These are phyloP conservation scores for Marchantia paleacea DNA, from an alignment of 225 moss, liverwort and hornwort species.

Conservation along the genomic window DNA sequence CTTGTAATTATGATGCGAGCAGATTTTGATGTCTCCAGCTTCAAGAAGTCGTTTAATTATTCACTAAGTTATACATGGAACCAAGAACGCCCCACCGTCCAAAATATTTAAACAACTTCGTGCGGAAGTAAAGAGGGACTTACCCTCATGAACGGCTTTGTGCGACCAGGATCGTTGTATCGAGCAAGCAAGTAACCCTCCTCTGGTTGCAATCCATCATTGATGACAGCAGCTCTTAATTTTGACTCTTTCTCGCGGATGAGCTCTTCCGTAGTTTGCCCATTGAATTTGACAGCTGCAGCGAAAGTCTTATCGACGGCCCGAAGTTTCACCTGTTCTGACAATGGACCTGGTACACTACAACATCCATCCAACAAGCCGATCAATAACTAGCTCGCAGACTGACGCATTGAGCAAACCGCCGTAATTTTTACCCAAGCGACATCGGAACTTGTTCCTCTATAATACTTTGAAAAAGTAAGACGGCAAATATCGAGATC, in stretches of 20 bases:
- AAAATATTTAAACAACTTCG: neutral
- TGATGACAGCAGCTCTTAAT: constrained; percentile 50
- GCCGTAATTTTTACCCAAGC: too few relatives aligned
- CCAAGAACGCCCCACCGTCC: neutral
- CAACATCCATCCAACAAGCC: constrained; percentile 1
- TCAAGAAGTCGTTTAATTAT: neutral
- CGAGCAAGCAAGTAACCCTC: constrained; percentile 76
- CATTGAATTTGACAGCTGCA: constrained; percentile 80
- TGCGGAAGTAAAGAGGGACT: neutral
- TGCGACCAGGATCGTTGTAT: constrained; percentile 91
- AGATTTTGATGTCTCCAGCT: neutral
- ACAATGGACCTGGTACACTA: constrained; percentile 72
- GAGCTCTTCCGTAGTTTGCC: constrained; percentile 54
- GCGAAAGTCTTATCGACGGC: constrained; percentile 58
- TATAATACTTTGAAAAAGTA: too few relatives aligned
- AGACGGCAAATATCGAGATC: too few relatives aligned
- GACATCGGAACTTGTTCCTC: too few relatives aligned
- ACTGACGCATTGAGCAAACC: neutral
- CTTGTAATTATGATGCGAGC: too few relatives aligned
- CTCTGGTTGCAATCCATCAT: constrained; percentile 58
- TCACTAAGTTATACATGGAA: neutral
- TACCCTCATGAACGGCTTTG: constrained; percentile 76
- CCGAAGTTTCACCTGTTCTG: constrained; percentile 57
- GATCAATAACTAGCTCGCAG: neutral
- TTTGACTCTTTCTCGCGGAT: constrained; percentile 59